These are phyloP conservation scores for Starmerella bombi DNA, from an alignment of 805 yeast species.

Conservation along the genomic window DNA sequence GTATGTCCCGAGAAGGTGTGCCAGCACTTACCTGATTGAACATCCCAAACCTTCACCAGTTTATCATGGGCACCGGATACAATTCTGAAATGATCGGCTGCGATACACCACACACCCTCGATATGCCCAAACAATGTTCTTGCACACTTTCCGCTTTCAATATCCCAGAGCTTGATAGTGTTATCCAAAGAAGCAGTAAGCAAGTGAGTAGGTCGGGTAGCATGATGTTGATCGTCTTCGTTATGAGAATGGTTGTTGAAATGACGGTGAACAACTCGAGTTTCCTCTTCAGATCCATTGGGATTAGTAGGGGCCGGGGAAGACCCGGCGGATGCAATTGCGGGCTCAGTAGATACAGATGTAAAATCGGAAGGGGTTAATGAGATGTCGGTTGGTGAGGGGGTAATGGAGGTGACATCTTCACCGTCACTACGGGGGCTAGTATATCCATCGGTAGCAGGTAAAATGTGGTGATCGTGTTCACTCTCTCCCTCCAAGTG, in stretches of 20 bases:
- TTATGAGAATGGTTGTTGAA: neutral
- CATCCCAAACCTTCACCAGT: slow-evolving; percentile 83
- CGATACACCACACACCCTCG: slow-evolving; percentile 96
- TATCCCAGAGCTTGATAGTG: slow-evolving; percentile 88
- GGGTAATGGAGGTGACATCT: neutral
- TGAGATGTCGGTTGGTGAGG: neutral
- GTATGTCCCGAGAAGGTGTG: slow-evolving; percentile 75
- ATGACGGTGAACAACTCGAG: slow-evolving; percentile 3
- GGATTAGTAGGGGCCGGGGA: neutral
- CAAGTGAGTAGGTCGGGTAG: slow-evolving; percentile 60
- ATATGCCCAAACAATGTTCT: slow-evolving; percentile 95
- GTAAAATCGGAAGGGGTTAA: neutral
- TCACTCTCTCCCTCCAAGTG: slow-evolving; percentile 42
- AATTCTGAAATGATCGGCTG: slow-evolving; percentile 89
- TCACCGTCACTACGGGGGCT: slow-evolving; percentile 9
- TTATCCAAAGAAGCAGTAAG: slow-evolving; percentile 82
- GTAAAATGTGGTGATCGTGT: slow-evolving; percentile 17
- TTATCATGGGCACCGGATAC: slow-evolving; percentile 92
- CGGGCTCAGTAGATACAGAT: neutral
- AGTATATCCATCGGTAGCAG: slow-evolving; percentile 14
- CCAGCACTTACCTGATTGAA: slow-evolving; percentile 86
- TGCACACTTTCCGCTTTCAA: slow-evolving; percentile 71
- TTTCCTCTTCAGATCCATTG: neutral
- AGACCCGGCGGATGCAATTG: neutral
- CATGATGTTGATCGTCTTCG: slow-evolving; percentile 18